These are phyloP conservation scores for Fusarium sp. DNA, from an alignment of 2,329 filamentous ascomycete genomes.

Conservation along the genomic window DNA sequence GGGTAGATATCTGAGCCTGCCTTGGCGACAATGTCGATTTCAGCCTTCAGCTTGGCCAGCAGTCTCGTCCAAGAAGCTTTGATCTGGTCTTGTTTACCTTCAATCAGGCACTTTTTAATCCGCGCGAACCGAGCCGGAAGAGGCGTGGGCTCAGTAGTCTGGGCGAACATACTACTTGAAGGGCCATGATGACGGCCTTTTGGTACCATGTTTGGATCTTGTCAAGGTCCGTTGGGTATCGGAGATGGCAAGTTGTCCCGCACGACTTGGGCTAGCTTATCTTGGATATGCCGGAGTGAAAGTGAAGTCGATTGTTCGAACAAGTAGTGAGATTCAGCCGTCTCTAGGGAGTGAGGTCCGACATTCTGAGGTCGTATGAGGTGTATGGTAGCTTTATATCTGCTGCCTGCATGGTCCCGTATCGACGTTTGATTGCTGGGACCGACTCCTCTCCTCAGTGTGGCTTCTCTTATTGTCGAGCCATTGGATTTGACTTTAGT, in stretches of 20 bases:
- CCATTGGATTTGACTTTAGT: slow-evolving; percentile 15
- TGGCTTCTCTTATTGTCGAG: slow-evolving; percentile 12
- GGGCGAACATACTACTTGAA: slow-evolving; percentile 42
- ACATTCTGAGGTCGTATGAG: slow-evolving; percentile 13
- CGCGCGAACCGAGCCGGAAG: slow-evolving; percentile 53
- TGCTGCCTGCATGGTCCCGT: slow-evolving; percentile 6
- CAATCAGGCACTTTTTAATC: slow-evolving; percentile 52
- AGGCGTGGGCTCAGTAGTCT: slow-evolving; percentile 44
- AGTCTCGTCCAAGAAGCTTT: slow-evolving; percentile 52
- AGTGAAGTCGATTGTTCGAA: slow-evolving; percentile 1
- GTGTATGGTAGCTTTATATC: slow-evolving; percentile 17
- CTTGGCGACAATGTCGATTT: slow-evolving; percentile 50
- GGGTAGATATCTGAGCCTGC: slow-evolving; percentile 51
- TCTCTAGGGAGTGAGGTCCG: slow-evolving; percentile 3
- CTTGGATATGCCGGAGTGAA: slow-evolving; percentile 1
- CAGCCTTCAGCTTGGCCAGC: slow-evolving; percentile 48
- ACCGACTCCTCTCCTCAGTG: slow-evolving; percentile 11
- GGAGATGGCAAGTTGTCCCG: background rate
- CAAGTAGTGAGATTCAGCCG: background rate
- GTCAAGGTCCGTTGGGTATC: background rate
- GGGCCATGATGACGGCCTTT: slow-evolving; percentile 35
- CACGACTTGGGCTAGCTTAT: background rate
- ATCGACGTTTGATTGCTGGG: slow-evolving; percentile 7
- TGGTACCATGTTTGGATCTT: slow-evolving; percentile 25
- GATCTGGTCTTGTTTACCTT: slow-evolving; percentile 51